These are phyloP conservation scores for Lactarius hengduanensis DNA, from an alignment of 768 basidiomycete genomes.

Conservation along the genomic window DNA sequence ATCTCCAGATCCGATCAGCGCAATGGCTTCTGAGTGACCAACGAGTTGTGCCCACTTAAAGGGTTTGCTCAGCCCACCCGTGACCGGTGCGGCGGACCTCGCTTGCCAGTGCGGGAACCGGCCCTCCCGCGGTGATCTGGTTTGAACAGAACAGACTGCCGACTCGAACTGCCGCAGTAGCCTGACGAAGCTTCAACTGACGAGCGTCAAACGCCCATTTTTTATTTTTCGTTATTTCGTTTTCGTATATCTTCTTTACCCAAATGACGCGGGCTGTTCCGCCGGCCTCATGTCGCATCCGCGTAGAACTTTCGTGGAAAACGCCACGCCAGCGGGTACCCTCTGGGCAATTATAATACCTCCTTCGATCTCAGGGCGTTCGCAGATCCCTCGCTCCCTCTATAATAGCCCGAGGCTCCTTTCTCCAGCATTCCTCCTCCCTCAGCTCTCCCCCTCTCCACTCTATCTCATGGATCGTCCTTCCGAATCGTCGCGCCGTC, in stretches of 20 bases:
- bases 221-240: background rate
- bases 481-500: slow-evolving; percentile 16
- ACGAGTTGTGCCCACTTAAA: slow-evolving; percentile 6
- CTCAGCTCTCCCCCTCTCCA: background rate
- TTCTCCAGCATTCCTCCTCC: slow-evolving; percentile 7
- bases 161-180: slow-evolving; percentile 19
- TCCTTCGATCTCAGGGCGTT: slow-evolving; percentile 25
- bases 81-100: slow-evolving; percentile 18
- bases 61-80: background rate
- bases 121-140: slow-evolving; percentile 6
- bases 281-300: slow-evolving; percentile 26
- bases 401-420: slow-evolving; percentile 22
- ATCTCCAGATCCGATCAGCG: slow-evolving; percentile 29
- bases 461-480: slow-evolving; percentile 22
- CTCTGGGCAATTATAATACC: slow-evolving; percentile 25
- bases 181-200: background rate
- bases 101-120: slow-evolving; percentile 13
- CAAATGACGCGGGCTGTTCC: slow-evolving; percentile 25
- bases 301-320: slow-evolving; percentile 27
- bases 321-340: slow-evolving; percentile 28
- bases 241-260: slow-evolving; percentile 24
- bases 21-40: slow-evolving; percentile 3
- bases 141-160: slow-evolving; percentile 3
- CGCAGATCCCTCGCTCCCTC: slow-evolving; percentile 27
- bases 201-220: slow-evolving; percentile 14